These are phyloP conservation scores for Penicillium sclerotiorum DNA, from an alignment of 2,329 filamentous ascomycete genomes.

Conservation along the genomic window DNA sequence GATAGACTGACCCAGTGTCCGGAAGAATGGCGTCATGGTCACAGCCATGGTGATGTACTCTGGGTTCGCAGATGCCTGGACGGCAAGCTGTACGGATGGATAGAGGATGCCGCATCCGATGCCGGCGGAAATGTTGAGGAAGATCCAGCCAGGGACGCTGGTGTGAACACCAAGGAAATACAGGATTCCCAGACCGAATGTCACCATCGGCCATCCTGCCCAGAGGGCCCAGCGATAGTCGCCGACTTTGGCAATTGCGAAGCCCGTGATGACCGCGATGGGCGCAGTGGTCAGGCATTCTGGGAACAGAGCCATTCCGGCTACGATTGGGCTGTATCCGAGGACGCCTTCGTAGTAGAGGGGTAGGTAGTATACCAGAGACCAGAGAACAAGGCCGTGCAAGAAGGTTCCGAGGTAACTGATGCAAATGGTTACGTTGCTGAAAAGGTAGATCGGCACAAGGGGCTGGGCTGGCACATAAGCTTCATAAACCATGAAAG, in stretches of 20 bases:
- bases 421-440: conserved; percentile 41
- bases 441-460: conserved; percentile 50
- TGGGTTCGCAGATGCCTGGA: conserved; percentile 11
- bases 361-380: conserved; percentile 55
- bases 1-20: conserved; percentile 12
- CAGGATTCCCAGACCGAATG: conserved; percentile 57
- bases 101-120: conserved; percentile 10
- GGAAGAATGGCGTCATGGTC: conserved; percentile 13
- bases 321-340: conserved; percentile 54
- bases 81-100: conserved; percentile 9
- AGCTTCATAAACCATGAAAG: conserved; percentile 24
- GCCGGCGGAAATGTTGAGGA: conserved; percentile 53
- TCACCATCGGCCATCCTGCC: conserved; percentile 61
- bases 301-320: conserved; percentile 60
- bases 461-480: conserved; percentile 17
- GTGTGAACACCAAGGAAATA: conserved; percentile 41
- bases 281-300: conserved; percentile 65
- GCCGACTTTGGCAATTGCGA: conserved; percentile 54
- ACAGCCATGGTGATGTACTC: conserved; percentile 11
- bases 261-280: conserved; percentile 55
- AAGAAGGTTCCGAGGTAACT: conserved; percentile 44
- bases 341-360: conserved; percentile 48
- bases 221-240: conserved; percentile 63
- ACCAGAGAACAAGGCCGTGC: conserved; percentile 39
- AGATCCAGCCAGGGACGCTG: conserved; percentile 57